Evolutionary conservation across 768 basidiomycete genomes (phyloP), one percentile per base, ranked within the genome.

Genomic region (Scleroderma bovista): DNA sequence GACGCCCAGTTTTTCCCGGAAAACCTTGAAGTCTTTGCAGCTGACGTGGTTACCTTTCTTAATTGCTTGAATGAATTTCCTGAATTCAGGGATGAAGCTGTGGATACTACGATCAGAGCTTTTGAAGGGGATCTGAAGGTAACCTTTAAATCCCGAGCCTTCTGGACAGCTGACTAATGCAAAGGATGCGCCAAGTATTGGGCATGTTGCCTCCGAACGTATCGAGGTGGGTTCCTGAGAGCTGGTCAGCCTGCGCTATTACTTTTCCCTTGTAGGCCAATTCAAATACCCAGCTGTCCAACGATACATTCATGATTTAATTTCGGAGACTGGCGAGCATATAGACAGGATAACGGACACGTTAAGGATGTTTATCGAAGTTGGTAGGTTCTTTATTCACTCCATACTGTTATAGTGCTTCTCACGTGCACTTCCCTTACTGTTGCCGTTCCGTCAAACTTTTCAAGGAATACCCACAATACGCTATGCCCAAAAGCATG

Each of bases 41-140:
- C 70, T n/a, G 84, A 83, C 48, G 78, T 88, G 13, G 78, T 72
- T 19, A 83, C 79, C 0, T 89, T 89, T 58, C 64, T 86, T 51
- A 73, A 81, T 42, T 83, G 82, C 55, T 64, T 89, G 53, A 86
- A 88, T 50, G 86, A 88, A 59, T 88, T 89, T 55, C 86, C 86
- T 1, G 87, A 88, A 60, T 86, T 86, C 57, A 80, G 76, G 23
- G 84, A 88, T 46, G 85, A 89, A 55, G 80, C 78, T 6, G 79
- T 78, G n/a, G 86, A 87, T 59, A 70, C 78, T 1, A 83, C 83
- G 3, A 83, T 88, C 48, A 56, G 76, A 48, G 76, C 80, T 11
- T 84, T 88, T 44, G 81, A 86, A 61, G 79, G 79, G 0, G 85
- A 89, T 63, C 69, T 88, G 32, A 80, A 78, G 70, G 84, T 83